Conservation (phyloP, 2,329 filamentous ascomycete species). For the Arthrobotrys sinensis region DNA sequence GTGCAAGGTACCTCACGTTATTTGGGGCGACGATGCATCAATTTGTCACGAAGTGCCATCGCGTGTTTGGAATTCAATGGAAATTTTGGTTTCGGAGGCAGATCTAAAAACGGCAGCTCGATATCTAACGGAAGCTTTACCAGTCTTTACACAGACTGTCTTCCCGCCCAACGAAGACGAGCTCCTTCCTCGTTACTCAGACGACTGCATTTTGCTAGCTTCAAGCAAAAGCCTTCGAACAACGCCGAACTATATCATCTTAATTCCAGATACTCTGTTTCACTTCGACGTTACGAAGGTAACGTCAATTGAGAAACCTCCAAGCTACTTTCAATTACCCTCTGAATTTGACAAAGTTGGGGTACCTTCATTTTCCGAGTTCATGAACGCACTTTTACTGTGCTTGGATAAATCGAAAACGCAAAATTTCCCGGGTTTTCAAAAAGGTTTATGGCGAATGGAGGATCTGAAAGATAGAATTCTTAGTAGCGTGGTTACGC, state of each 20-base stretch:
- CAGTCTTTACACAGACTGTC: neutral
- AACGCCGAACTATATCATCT: constrained; percentile 1
- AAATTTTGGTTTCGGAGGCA: constrained; percentile 2
- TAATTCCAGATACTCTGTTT: constrained; percentile 1
- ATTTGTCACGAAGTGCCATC: constrained; percentile 1
- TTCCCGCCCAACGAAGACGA: neutral
- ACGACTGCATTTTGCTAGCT: constrained; percentile 3
- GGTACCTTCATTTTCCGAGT: neutral
- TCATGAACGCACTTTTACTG: neutral
- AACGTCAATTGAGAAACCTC: neutral
- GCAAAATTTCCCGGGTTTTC: neutral
- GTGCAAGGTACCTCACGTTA: constrained; percentile 12
- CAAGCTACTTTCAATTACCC: neutral
- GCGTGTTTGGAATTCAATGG: neutral
- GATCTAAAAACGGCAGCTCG: neutral
- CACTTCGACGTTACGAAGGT: neutral
- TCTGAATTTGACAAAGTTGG: neutral
- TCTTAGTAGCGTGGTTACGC: neutral
- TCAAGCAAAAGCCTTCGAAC: neutral
- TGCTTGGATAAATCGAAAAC: neutral
- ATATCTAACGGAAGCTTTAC: neutral
- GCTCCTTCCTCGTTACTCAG: constrained; percentile 1
- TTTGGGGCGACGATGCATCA: neutral
- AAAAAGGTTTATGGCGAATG: constrained; percentile 7
- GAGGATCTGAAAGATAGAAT: neutral